Conservation (phyloP, 129 eudicot species). For the Pulicaria dysenterica region DNA sequence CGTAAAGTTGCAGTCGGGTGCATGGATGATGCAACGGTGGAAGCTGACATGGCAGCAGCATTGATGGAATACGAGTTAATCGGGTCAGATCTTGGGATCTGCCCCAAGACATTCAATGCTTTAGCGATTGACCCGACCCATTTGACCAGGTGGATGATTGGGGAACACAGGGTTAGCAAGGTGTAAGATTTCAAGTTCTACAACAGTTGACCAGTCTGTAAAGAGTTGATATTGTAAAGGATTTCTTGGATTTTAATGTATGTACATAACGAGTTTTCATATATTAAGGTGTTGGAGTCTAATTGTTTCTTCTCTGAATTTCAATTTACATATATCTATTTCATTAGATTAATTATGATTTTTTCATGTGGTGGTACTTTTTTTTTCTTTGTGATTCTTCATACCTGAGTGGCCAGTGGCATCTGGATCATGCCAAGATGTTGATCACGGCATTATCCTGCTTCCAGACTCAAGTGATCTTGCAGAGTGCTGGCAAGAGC, state of each 20-base stretch:
- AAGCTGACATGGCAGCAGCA: constrained; percentile 81
- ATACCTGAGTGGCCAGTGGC: too few relatives aligned
- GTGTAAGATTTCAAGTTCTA: background rate
- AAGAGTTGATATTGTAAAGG: background rate
- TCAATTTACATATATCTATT: too few relatives aligned
- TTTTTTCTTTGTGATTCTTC: too few relatives aligned
- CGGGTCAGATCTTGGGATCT: constrained; percentile 75
- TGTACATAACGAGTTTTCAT: background rate
- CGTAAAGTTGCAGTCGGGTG: constrained; percentile 40
- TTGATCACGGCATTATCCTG: too few relatives aligned
- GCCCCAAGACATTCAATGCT: constrained; percentile 59
- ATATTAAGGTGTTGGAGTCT: background rate
- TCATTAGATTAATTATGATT: too few relatives aligned
- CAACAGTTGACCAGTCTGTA: constrained; percentile 10
- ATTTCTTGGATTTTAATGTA: background rate
- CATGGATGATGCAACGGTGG: constrained; percentile 54
- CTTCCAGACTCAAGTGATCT: too few relatives aligned
- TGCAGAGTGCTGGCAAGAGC: too few relatives aligned
- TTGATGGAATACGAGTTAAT: constrained; percentile 48
- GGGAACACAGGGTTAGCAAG: constrained; percentile 55
- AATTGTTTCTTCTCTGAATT: too few relatives aligned
- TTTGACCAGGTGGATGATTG: constrained; percentile 81
- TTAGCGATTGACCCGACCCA: constrained; percentile 67
- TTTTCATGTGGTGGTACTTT: too few relatives aligned
- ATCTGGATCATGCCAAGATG: too few relatives aligned